These are phyloP conservation scores for Podospora conica DNA, from an alignment of 495 filamentous ascomycete genomes.

Conservation along the genomic window DNA sequence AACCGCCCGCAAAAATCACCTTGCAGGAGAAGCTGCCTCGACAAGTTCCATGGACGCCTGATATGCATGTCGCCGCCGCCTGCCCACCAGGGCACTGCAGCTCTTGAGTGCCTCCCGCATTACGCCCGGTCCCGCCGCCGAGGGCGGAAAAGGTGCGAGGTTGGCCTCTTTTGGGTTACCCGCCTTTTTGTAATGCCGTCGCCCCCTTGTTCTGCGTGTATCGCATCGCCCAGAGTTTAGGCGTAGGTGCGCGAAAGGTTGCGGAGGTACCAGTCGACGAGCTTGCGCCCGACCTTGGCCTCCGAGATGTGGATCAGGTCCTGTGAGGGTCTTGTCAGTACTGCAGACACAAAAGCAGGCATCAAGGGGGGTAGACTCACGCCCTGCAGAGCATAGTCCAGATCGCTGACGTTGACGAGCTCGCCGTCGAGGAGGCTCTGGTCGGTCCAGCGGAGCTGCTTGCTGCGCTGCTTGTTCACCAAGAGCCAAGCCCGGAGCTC, in stretches of 20 bases:
- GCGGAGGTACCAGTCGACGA: conserved; percentile 98
- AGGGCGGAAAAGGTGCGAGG: not conserved
- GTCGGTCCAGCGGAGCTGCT: conserved; percentile 93
- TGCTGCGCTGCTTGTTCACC: conserved; percentile 96
- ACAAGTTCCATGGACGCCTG: not conserved
- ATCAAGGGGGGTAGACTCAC: conserved; percentile 43
- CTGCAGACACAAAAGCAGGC: not conserved
- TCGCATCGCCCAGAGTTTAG: conserved; percentile 8
- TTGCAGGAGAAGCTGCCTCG: not conserved
- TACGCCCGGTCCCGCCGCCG: not conserved
- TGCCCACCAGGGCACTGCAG: not conserved
- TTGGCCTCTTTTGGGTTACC: not conserved
- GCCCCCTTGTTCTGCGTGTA: not conserved
- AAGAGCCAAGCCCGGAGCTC: conserved; percentile 83
- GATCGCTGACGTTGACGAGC: conserved; percentile 79
- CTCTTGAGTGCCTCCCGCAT: not conserved
- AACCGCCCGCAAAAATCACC: not conserved
- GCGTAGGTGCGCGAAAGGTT: conserved; percentile 89
- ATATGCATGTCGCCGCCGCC: not conserved
- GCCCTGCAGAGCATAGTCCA: conserved; percentile 95
- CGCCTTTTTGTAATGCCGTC: not conserved
- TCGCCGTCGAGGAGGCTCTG: conserved; percentile 86
- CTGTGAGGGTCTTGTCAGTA: conserved; percentile 34
- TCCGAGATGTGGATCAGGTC: conserved; percentile 98
- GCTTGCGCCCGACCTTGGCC: conserved; percentile 91